phyloP scores from a whole-genome alignment of 2,329 filamentous ascomycete species.

The Chrysoporthe cubensis region DNA sequence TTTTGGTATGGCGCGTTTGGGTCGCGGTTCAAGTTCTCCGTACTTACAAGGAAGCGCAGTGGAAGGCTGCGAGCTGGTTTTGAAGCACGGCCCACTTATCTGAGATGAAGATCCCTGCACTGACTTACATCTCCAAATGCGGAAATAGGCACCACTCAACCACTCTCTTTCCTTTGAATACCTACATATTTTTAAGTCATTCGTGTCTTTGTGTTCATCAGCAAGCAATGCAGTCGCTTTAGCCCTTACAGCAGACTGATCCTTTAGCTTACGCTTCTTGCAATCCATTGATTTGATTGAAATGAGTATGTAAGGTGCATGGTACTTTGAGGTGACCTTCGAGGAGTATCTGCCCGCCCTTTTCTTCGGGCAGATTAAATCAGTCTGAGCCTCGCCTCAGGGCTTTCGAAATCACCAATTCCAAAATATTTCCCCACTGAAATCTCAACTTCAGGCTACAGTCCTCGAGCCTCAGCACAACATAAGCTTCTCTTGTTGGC shows the following conservation, averaged over 20 bases:
- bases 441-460: not conserved
- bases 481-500: not conserved
- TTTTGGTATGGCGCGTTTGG: constrained; percentile 24
- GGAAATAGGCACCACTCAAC: constrained; percentile 3
- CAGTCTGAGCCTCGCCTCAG: not conserved
- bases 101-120: constrained; percentile 4
- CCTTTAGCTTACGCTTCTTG: not conserved
- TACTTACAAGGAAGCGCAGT: constrained; percentile 20
- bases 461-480: not conserved
- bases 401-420: not conserved
- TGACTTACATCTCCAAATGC: constrained; percentile 15
- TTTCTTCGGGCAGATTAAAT: not conserved
- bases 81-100: constrained; percentile 5
- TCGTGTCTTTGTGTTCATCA: not conserved
- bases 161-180: constrained; percentile 12
- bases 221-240: not conserved
- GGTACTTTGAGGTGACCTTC: not conserved
- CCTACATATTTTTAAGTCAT: not conserved
- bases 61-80: constrained; percentile 10
- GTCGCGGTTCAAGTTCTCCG: constrained; percentile 24
- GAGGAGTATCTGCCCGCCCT: not conserved
- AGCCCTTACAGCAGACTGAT: not conserved
- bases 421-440: not conserved
- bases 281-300: not conserved
- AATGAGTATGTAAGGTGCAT: not conserved